phyloP scores from a whole-genome alignment of 495 filamentous ascomycete species.

The Chaetomidium leptoderma region DNA sequence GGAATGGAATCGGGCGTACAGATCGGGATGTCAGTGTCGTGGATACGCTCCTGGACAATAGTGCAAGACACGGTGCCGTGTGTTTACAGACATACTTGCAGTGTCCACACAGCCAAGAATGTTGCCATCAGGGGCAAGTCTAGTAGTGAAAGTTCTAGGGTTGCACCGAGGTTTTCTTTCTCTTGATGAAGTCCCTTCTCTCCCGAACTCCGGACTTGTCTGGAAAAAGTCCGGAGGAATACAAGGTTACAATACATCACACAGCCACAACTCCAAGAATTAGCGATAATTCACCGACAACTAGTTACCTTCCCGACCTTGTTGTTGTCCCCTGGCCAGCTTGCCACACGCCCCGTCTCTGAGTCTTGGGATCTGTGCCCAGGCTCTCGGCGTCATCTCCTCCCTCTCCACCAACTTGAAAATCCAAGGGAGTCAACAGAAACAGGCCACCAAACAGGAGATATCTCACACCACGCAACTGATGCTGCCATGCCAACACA shows the following conservation, averaged over 20 bases:
- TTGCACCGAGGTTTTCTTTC: not conserved
- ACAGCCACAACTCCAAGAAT: no score
- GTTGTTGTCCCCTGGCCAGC: no score
- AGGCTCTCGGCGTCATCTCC: not conserved
- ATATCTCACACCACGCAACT: not conserved
- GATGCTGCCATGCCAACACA: constrained; percentile 6
- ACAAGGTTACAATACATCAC: no score
- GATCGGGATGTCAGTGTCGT: not conserved
- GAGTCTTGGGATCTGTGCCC: not conserved
- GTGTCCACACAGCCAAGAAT: not conserved
- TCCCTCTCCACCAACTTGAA: no score
- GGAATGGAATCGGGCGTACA: not conserved
- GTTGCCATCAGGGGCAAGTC: not conserved
- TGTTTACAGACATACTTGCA: not conserved
- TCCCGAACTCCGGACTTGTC: not conserved
- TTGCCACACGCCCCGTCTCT: no score
- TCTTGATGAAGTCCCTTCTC: not conserved
- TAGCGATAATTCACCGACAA: no score
- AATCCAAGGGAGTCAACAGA: not conserved
- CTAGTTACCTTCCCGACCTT: no score
- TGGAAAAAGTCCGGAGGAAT: not conserved
- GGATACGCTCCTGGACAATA: not conserved
- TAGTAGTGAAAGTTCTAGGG: not conserved
- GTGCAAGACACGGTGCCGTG: not conserved
- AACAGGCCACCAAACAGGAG: not conserved